Percentiles rank a stretch among this genome's conserved stretches.
Conservation (phyloP, 441 rosid genomes). For the Jatropha podagrica region DNA sequence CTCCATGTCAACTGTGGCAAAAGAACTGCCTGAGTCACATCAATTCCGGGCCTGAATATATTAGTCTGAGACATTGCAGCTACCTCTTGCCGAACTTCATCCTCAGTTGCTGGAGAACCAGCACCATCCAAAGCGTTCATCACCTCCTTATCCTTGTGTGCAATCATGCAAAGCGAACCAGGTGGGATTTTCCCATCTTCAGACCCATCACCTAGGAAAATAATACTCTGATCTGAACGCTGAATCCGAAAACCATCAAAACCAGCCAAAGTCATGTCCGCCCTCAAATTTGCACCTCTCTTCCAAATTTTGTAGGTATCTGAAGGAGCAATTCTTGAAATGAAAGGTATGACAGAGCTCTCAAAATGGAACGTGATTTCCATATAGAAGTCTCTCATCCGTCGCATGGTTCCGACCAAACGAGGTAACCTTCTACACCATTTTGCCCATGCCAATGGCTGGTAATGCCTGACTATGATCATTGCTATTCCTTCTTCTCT, state of each 20-base stretch:
- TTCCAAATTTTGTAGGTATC: slow-evolving; percentile 97
- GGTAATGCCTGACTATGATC: slow-evolving; percentile 83
- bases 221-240: slow-evolving; percentile 82
- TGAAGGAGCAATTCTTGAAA: slow-evolving; percentile 91
- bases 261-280: slow-evolving; percentile 98
- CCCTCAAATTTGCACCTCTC: slow-evolving; percentile 87
- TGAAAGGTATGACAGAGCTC: slow-evolving; percentile 93
- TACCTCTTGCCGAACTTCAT: slow-evolving; percentile 86
- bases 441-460: slow-evolving; percentile 95
- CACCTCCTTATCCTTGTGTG: slow-evolving; percentile 92
- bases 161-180: slow-evolving; percentile 82
- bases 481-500: slow-evolving; percentile 75
- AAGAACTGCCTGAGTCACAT: slow-evolving; percentile 87
- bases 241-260: slow-evolving; percentile 94
- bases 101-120: slow-evolving; percentile 71
- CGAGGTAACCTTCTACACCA: slow-evolving; percentile 98
- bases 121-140: slow-evolving; percentile 96
- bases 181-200: slow-evolving; percentile 75
- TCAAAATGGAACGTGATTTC: slow-evolving; percentile 94
- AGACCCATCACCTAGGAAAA: slow-evolving; percentile 96
- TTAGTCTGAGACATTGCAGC: slow-evolving; percentile 88
- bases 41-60: slow-evolving; percentile 94
- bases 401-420: slow-evolving; percentile 67
- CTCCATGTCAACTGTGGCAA: slow-evolving; percentile 92
- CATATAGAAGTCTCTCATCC: slow-evolving; percentile 97